Conservation (phyloP, 805 yeast species). For the Kluyveromyces wickerhamii region DNA sequence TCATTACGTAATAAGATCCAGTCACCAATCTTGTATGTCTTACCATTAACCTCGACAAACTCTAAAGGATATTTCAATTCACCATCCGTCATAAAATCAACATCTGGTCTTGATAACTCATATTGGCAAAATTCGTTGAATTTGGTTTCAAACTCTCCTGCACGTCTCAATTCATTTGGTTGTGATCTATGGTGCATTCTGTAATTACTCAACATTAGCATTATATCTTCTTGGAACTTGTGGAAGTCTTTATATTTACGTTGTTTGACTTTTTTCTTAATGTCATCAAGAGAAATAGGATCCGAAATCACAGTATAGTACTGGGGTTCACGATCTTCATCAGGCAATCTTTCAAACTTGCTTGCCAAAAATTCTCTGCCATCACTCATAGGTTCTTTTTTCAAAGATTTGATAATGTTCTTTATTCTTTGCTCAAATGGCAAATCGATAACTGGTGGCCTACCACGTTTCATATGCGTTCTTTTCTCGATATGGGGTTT, state of each 20-base stretch:
- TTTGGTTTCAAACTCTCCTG: conserved; percentile 53
- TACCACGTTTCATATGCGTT: conserved; percentile 28
- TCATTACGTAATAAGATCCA: conserved; percentile 88
- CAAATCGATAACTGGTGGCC: conserved; percentile 30
- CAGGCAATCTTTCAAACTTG: conserved; percentile 79
- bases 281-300: conserved; percentile 64
- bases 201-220: conserved; percentile 65
- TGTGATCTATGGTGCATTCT: conserved; percentile 54
- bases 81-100: conserved; percentile 54
- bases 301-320: conserved; percentile 44
- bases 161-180: conserved; percentile 51
- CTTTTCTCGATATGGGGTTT: conserved; percentile 18
- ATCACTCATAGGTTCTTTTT: conserved; percentile 55
- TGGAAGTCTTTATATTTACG: conserved; percentile 74
- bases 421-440: conserved; percentile 84
- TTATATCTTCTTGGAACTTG: conserved; percentile 68
- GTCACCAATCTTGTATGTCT: conserved; percentile 78
- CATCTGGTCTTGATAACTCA: conserved; percentile 77
- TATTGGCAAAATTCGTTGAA: conserved; percentile 50
- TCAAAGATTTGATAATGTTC: conserved; percentile 71
- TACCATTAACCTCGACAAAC: conserved; percentile 61
- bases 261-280: conserved; percentile 76
- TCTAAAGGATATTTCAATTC: conserved; percentile 77
- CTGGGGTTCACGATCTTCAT: conserved; percentile 39
- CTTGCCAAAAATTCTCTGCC: conserved; percentile 45